Base-by-base conservation (phyloP, 2,329 filamentous ascomycete genomes). In the Cucurbitaria berberidis region DNA sequence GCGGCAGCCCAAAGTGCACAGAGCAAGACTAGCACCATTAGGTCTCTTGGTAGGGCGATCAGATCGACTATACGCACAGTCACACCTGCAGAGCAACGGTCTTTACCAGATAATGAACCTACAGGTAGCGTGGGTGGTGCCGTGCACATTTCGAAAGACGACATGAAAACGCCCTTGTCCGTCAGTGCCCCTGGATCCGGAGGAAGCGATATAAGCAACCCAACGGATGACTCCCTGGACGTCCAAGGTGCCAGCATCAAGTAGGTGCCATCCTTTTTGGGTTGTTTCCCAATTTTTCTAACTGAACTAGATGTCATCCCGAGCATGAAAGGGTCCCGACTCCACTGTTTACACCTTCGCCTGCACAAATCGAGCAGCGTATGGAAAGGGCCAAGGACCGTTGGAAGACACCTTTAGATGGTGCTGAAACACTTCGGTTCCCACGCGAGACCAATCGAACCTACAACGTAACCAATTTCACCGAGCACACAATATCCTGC, bases 341-440 rank as follows among this genome's bases (percentile, higher is more conserved):
- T n/a, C 30, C n/a, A 34, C 7, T 22, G 15, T 39, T 24, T 35
- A 60, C 59, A 1, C 77, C 78, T 10, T 76, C 74, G 1, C 46
- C 69, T 5, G 74, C 75, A 22, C 76, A 76, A 32, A 71, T 80
- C 4, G 68, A 74, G n/a, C 60, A 63, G 18, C 70, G 77, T 9
- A 61, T 77, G 24, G 64, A 75, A 30, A 74, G 59, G 41, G 71
- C 74, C 1, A 72, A 76, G 39, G 72, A 72, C 29, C 68, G 78
- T 19, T 80, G 78, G 78, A 76, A 77, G 48, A 61, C 63, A 1
- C 69, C 76, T 16, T 62, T 80, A 3, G 71, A 78, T 10, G 71
- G 74, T 40, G 57, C 58, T 15, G 51, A 65, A 3, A 67, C 66
- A 3, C 64, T 70, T 2, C 61, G 64, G 10, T 64, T 68, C 29